A percentile compares a stretch with the other conserved stretches of the same genome.
These are phyloP conservation scores for Acanthamoeba culbertsoni DNA, from an alignment of 208 protist genomes.

Conservation along the genomic window DNA sequence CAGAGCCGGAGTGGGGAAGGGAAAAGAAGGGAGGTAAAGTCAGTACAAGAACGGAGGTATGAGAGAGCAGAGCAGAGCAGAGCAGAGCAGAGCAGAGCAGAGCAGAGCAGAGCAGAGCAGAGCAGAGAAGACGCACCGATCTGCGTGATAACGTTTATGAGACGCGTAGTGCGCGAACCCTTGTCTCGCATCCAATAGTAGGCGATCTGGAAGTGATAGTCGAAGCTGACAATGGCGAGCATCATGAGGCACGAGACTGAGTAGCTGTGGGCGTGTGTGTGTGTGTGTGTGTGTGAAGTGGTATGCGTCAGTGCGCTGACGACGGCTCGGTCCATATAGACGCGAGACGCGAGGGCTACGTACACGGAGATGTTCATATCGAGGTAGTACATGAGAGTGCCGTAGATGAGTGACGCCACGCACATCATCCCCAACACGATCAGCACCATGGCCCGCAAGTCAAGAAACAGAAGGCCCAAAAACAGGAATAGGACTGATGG, in stretches of 20 bases:
- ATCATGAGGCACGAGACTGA: neutral
- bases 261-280: too few species aligned
- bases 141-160: neutral
- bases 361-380: neutral
- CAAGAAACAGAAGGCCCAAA: neutral
- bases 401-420: neutral
- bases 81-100: too few species aligned
- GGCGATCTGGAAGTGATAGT: neutral
- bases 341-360: neutral
- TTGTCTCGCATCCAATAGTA: neutral
- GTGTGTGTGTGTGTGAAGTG: too few species aligned
- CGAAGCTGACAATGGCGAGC: neutral
- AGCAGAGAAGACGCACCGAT: neutral
- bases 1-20: neutral
- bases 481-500: neutral
- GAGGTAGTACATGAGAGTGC: neutral
- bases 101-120: too few species aligned
- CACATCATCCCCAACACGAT: neutral
- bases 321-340: neutral
- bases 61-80: too few species aligned
- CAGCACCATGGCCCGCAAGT: neutral
- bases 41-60: too few species aligned
- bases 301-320: too few species aligned
- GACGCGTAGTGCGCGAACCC: neutral
- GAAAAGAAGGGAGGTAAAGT: neutral